Conservation (phyloP, 768 basidiomycete species). For the Tulasnella sp. region DNA sequence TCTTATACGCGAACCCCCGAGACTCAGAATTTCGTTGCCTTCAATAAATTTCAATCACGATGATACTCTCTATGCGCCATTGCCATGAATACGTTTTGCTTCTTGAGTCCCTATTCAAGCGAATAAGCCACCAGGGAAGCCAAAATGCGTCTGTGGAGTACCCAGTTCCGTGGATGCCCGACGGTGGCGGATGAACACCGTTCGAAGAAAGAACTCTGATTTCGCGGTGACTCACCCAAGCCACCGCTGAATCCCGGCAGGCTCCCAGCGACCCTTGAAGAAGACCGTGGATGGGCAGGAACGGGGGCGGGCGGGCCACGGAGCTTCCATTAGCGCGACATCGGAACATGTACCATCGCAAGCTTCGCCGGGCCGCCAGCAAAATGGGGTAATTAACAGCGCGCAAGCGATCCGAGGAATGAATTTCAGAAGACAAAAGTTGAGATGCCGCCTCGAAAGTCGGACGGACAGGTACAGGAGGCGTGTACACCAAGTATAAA, state of each 20-base stretch:
- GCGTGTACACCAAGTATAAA: neutral
- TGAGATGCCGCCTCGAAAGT: slow-evolving; percentile 2
- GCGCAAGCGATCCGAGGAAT: slow-evolving; percentile 7
- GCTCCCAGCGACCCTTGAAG: neutral
- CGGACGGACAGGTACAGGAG: slow-evolving; percentile 13
- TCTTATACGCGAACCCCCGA: neutral
- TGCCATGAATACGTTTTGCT: neutral
- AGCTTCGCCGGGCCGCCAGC: neutral
- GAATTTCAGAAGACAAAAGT: slow-evolving; percentile 4
- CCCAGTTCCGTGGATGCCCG: slow-evolving; percentile 6
- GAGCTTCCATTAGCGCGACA: neutral
- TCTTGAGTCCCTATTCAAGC: neutral
- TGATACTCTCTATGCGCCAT: neutral
- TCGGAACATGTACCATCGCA: neutral
- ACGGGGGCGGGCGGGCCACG: neutral
- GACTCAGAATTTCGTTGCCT: neutral
- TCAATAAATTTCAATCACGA: neutral
- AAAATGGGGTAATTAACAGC: slow-evolving; percentile 4
- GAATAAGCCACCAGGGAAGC: neutral
- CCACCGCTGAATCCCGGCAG: neutral
- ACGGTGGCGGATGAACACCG: slow-evolving; percentile 8
- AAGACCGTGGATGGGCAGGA: slow-evolving; percentile 10
- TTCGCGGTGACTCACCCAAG: slow-evolving; percentile 1
- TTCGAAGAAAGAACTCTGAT: slow-evolving; percentile 1
- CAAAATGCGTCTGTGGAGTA: slow-evolving; percentile 7